Base-by-base conservation (phyloP, 139 green algal genomes). In the Chlamydomonas asymmetrica region DNA sequence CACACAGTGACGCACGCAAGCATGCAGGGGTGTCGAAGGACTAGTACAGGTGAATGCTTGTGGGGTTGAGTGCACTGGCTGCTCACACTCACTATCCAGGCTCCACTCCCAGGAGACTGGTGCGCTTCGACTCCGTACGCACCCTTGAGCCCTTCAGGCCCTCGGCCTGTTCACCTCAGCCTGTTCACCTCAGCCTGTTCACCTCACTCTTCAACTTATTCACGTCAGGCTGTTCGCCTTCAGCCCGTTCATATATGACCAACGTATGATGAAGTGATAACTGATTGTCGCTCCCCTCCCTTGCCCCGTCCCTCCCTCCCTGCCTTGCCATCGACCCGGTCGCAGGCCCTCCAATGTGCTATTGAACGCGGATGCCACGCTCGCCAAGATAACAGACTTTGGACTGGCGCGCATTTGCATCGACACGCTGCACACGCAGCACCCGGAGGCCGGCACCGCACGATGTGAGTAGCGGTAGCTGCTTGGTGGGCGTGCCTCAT, bases 321-420 rank as follows among this genome's bases (percentile, higher is more conserved):
- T 63, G 29, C 56, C 38, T 9, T 31, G 29, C 48, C 48, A n/a
- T 34, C 16, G 34, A 13, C 45, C 13, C 45, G 43, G 45, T 45
- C 38, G 65, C 43, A 34, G 13, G 65, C 29, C 25, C 45, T n/a
- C 5, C 40, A 29, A 61, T 35, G 27, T 38, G 67, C 43, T 43
- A 9, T 29, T 18, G 29, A 43, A 41, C 16, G 41, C 10, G 18
- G 68, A 13, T 16, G 13, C 45, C 45, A 49, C n/a, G 68, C 32
- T 62, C 54, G 68, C 66, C 37, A 75, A 75, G 54, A 75, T 75
- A 20, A 54, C 68, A 7, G 68, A 75, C 40, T 75, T 75, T 25
- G 68, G 68, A 3, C 50, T 75, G 38, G 68, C 68, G 6, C 35
- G 68, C 35, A n/a, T n/a, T n/a, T n/a, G n/a, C n/a, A n/a, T n/a